A percentile compares a stretch with the other conserved stretches of the same genome.
These are phyloP conservation scores for Ophiocordyceps robertsii DNA, from an alignment of 2,329 filamentous ascomycete genomes.

Conservation along the genomic window DNA sequence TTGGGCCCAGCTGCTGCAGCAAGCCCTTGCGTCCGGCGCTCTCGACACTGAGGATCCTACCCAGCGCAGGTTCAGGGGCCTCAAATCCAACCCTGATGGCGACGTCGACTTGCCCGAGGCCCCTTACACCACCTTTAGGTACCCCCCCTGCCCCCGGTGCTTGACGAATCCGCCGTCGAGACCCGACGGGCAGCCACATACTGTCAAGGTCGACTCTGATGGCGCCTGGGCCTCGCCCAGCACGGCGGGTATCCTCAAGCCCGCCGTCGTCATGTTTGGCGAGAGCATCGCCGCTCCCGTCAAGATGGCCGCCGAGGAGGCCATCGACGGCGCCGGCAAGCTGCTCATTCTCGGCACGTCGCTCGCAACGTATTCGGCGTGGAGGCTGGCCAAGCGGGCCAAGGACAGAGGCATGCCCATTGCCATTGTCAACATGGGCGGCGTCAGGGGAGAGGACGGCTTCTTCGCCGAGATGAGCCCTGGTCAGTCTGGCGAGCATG, in stretches of 20 bases:
- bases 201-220: conserved; percentile 60
- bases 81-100: conserved; percentile 85
- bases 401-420: conserved; percentile 74
- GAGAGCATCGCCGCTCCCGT: conserved; percentile 63
- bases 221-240: conserved; percentile 60
- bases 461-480: conserved; percentile 49
- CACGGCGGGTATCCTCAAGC: conserved; percentile 74
- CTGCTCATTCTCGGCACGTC: conserved; percentile 79
- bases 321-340: conserved; percentile 62
- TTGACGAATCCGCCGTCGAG: conserved; percentile 46
- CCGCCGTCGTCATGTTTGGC: conserved; percentile 92
- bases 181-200: conserved; percentile 37
- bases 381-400: conserved; percentile 74
- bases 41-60: conserved; percentile 64
- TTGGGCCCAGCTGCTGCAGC: conserved; percentile 65
- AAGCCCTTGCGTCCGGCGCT: conserved; percentile 61
- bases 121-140: conserved; percentile 80
- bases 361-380: conserved; percentile 89
- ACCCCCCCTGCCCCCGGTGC: conserved; percentile 79
- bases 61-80: conserved; percentile 51
- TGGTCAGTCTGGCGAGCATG: conserved; percentile 33
- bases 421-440: conserved; percentile 78
- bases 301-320: conserved; percentile 64
- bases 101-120: conserved; percentile 83
- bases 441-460: conserved; percentile 63